Evolutionary conservation across 805 yeast genomes (phyloP), one percentile per base, ranked within the genome.

Genomic region (Metschnikowia gelsemii): DNA sequence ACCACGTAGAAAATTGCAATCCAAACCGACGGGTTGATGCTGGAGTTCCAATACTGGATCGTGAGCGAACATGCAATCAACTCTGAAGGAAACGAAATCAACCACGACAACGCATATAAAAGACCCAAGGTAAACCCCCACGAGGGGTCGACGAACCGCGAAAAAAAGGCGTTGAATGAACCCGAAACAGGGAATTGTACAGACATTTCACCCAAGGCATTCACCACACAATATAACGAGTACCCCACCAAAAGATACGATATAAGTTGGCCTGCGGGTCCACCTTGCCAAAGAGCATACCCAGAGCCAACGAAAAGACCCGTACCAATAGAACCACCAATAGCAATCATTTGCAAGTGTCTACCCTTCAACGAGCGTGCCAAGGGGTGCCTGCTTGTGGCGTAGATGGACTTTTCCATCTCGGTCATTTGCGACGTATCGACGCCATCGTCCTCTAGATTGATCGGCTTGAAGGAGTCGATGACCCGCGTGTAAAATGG

Each of bases 291-390:
- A 43, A 53, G 49, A 16, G 55, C 55, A 29, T 43, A 51, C 5
- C 57, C 57, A 13, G 48, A 41, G 6, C 57, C 57, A 8, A 53
- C 45, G 37, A 51, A 53, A 33, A 81, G 65, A 54, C 87, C 87
- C 5, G 93, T 82, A 56, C 96, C 96, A 45, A 87, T 82, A 38
- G 91, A 83, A 40, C 93, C 89, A 43, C 93, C 93, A 41, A 87
- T 71, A 28, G 95, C 88, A 55, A 87, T 83, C 79, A 85, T 76
- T 59, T 79, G 84, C 46, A 82, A 76, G 50, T 83, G 89, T 56
- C 80, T 65, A 27, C 66, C 56, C 46, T 68, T 67, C 44, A 76
- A 62, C 25, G 72, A 68, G 50, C 77, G 60, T 31, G 63, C 64
- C 66, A 68, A 62, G 6, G 68, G 72, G 62, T 77, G 72, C 40